These are phyloP conservation scores for Orbilia javanica DNA, from an alignment of 2,329 filamentous ascomycete genomes.

Conservation along the genomic window DNA sequence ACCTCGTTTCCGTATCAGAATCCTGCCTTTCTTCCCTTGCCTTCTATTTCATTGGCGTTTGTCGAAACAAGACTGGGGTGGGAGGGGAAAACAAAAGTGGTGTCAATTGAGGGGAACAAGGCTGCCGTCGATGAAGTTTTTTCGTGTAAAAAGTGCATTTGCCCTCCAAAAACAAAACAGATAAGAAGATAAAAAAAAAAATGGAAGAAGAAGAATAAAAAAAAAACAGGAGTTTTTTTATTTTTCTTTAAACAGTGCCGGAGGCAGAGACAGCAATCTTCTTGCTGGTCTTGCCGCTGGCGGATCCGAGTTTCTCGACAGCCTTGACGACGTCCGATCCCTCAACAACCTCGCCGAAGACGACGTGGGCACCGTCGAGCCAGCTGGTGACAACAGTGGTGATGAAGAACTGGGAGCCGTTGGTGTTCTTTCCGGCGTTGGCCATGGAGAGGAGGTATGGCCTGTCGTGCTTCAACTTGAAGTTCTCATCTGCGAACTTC, in stretches of 20 bases:
- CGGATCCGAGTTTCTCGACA: constrained; percentile 23
- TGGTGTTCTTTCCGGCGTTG: constrained; percentile 90
- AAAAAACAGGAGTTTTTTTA: too few species aligned
- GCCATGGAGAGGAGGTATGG: constrained; percentile 98
- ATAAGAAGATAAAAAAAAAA: neutral
- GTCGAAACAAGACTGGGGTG: neutral
- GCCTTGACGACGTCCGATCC: constrained; percentile 78
- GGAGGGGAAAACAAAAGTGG: neutral
- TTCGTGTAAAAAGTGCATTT: neutral
- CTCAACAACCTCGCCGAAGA: constrained; percentile 89
- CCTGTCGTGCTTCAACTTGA: constrained; percentile 92
- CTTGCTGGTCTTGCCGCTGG: constrained; percentile 31
- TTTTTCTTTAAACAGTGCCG: constrained; percentile 46
- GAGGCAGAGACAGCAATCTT: constrained; percentile 17
- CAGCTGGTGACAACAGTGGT: constrained; percentile 95
- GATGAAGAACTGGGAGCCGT: constrained; percentile 98
- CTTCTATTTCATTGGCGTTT: neutral
- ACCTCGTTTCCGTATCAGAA: constrained; percentile 3
- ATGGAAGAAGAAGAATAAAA: neutral
- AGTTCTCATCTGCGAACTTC: constrained; percentile 91
- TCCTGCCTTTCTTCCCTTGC: neutral
- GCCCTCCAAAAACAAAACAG: neutral
- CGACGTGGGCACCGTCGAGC: constrained; percentile 86
- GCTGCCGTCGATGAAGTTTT: neutral
- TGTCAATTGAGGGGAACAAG: neutral